phyloP scores from a whole-genome alignment of 169 alveolate genomes.

The Besnoitia besnoiti region DNA sequence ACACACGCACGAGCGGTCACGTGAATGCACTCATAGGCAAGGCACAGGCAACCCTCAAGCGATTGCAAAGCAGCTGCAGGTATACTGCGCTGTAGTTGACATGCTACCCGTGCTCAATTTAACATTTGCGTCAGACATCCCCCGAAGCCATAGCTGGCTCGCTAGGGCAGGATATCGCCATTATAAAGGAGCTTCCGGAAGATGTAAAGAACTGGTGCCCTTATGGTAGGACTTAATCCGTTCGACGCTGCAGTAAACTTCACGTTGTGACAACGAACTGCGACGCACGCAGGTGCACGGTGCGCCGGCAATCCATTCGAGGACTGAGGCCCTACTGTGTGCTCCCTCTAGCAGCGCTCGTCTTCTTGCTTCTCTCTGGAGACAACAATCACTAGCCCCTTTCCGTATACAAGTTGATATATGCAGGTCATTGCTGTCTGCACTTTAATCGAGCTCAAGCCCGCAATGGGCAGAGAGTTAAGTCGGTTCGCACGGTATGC shows the following conservation, averaged over 20 bases:
- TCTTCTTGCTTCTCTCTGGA: too few species aligned
- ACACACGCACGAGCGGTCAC: neutral
- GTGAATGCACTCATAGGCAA: neutral
- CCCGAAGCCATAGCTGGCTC: neutral
- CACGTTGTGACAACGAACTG: neutral
- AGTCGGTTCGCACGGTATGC: too few species aligned
- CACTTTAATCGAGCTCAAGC: too few species aligned
- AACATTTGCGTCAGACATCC: neutral
- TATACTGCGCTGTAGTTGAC: neutral
- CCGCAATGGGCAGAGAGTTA: too few species aligned
- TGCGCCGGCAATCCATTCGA: slow-evolving; percentile 58
- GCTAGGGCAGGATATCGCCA: slow-evolving; percentile 8
- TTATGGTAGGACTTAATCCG: slow-evolving; percentile 4
- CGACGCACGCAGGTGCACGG: slow-evolving; percentile 39
- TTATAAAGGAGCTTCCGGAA: slow-evolving; percentile 45
- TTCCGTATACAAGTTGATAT: too few species aligned
- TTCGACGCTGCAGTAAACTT: neutral
- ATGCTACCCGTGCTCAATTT: neutral
- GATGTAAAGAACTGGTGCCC: slow-evolving; percentile 58
- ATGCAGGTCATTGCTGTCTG: too few species aligned
- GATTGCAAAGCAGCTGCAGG: slow-evolving; percentile 1
- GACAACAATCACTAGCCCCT: too few species aligned
- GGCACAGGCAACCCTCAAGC: slow-evolving; percentile 18
- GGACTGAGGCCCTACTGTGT: neutral
- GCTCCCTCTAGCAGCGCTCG: too few species aligned